Evolutionary conservation across 441 rosid genomes (phyloP), one percentile per base, ranked within the genome.

Genomic region (Eutrema salsugineum): DNA sequence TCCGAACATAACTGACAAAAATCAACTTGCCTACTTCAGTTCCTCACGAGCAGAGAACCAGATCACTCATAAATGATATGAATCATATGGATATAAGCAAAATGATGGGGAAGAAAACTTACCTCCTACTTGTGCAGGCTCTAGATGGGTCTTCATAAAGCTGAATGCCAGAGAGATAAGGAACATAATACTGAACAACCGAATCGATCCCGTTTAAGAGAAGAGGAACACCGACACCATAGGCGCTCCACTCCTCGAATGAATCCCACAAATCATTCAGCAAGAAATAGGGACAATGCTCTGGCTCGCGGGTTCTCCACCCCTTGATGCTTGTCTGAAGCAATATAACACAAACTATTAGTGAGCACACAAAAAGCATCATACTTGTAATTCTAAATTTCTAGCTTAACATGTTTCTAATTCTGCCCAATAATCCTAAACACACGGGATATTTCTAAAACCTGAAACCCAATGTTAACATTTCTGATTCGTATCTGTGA

Each of bases 161-260:
- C 80, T 94, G 98, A 80, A 94, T 90, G 40, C 93, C 99, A 49
- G 98, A 94, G 73, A 92, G 83, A 81, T 82, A 94, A 0, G 99
- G 99, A 47, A 87, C 95, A 82, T 94, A 94, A 43, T 92, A 94
- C 82, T 94, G 99, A 83, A 84, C 81, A 44, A 94, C 97, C 8
- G 86, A 84, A 73, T 92, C 97, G 0, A 69, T 63, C 42, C 91
- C 91, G 56, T 88, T 85, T 77, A 94, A 83, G 65, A 92, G 58
- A 71, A 91, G 92, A 5, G 94, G 99, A 69, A 94, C 93, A n/a
- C 96, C 97, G 0, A 89, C 93, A 51, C 99, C 97, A 47, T 90
- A 94, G 0, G 94, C 97, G 63, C 99, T 92, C 98, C 98, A 90
- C 61, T 94, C 94, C 63, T 79, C 83, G 1, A 90, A 89, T 8